phyloP scores from a whole-genome alignment of 495 filamentous ascomycete species.

The Aspergillus diversus region DNA sequence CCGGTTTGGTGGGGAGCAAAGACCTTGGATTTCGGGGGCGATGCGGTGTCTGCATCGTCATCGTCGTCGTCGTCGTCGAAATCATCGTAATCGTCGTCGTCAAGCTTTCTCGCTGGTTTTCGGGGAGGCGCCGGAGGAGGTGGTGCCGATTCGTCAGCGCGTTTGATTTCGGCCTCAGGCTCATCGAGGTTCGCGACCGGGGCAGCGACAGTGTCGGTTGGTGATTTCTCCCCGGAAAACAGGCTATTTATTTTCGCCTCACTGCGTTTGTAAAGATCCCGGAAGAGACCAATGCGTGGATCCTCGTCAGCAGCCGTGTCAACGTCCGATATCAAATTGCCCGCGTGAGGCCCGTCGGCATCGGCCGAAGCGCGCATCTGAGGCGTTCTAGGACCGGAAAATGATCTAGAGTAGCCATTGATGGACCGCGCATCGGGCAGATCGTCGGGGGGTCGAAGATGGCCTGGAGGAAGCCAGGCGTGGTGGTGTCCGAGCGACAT shows the following conservation, averaged over 20 bases:
- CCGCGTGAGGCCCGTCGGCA: slow-evolving; percentile 50
- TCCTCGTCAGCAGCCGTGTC: slow-evolving; percentile 65
- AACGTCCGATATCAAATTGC: slow-evolving; percentile 52
- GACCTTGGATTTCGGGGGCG: slow-evolving; percentile 60
- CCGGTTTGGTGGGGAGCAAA: slow-evolving; percentile 41
- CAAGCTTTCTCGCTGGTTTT: slow-evolving; percentile 71
- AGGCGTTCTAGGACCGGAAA: slow-evolving; percentile 52
- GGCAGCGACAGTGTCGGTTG: slow-evolving; percentile 33
- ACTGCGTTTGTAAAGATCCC: slow-evolving; percentile 58
- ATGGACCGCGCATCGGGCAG: slow-evolving; percentile 48
- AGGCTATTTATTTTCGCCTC: slow-evolving; percentile 64
- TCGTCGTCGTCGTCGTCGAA: slow-evolving; percentile 88
- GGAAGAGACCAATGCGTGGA: slow-evolving; percentile 62
- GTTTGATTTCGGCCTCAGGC: slow-evolving; percentile 35
- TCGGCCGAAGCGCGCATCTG: slow-evolving; percentile 54
- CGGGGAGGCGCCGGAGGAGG: slow-evolving; percentile 48
- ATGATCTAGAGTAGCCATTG: slow-evolving; percentile 52
- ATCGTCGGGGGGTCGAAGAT: slow-evolving; percentile 52
- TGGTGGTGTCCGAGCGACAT: slow-evolving; percentile 56
- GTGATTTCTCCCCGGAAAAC: slow-evolving; percentile 55
- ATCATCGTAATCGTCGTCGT: slow-evolving; percentile 81
- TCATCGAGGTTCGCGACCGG: slow-evolving; percentile 35
- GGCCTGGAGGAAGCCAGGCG: slow-evolving; percentile 52
- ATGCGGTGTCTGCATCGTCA: slow-evolving; percentile 64
- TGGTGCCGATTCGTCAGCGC: slow-evolving; percentile 43